phyloP scores from a whole-genome alignment of 306 rosid genomes.

The Glycyrrhiza uralensis region DNA sequence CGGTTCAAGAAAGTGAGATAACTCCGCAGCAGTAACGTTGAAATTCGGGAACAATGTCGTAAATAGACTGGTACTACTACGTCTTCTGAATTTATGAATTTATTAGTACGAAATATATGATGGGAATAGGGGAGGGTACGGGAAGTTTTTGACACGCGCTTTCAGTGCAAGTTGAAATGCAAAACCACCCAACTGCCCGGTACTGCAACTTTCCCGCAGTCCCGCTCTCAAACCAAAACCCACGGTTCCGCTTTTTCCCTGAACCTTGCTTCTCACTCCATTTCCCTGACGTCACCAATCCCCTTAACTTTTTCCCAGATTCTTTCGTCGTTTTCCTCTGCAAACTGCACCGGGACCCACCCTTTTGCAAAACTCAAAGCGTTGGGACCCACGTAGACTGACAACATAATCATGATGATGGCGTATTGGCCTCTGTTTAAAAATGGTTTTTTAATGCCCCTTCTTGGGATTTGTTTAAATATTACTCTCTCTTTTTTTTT shows the following conservation, averaged over 20 bases:
- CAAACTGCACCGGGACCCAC: constrained; percentile 18
- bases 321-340: constrained; percentile 56
- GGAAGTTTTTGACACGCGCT: constrained; percentile 36
- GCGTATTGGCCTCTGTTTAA: constrained; percentile 12
- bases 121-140: not conserved
- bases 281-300: constrained; percentile 33
- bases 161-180: not conserved
- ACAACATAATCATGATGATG: constrained; percentile 32
- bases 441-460: not conserved
- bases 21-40: not conserved
- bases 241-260: constrained; percentile 59
- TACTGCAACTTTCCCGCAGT: constrained; percentile 13
- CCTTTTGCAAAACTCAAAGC: not conserved
- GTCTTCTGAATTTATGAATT: too few relatives aligned
- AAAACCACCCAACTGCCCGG: not conserved
- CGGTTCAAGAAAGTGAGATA: not conserved
- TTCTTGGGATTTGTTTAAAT: constrained; percentile 28
- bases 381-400: constrained; percentile 30
- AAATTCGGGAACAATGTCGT: too few relatives aligned
- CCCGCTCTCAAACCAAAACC: constrained; percentile 39
- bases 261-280: constrained; percentile 47
- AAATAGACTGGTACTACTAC: too few relatives aligned
- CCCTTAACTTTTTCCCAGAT: constrained; percentile 29
- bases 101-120: too few relatives aligned
- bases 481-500: too few relatives aligned